Percentiles rank a stretch among this genome's conserved stretches.
Evolutionary conservation across 345 rosid genomes (phyloP).

Genomic region (Citrus australasica): DNA sequence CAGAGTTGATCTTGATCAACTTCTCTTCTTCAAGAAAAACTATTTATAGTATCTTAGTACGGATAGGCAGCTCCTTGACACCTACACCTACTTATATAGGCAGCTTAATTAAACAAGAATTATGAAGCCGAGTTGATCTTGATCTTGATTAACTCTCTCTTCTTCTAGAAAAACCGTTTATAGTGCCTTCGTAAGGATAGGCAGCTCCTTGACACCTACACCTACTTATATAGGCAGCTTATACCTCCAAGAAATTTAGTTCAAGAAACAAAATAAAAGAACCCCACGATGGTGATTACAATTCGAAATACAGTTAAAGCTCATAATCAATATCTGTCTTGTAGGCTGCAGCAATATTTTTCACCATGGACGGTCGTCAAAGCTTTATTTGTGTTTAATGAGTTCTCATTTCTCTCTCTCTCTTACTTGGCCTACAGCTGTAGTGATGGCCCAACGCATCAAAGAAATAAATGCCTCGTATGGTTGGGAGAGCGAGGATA

Average conservation of each 20-base stretch:
- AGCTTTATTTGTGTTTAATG: background rate
- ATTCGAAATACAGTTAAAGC: slow-evolving; percentile 1
- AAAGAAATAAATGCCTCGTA: slow-evolving; percentile 14
- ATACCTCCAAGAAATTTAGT: background rate
- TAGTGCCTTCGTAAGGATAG: too few relatives aligned
- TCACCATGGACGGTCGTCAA: background rate
- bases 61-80: too few relatives aligned
- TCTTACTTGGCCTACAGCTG: slow-evolving; percentile 16
- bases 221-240: slow-evolving; percentile 5
- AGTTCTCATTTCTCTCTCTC: background rate
- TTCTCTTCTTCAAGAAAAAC: too few relatives aligned
- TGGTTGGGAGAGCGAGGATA: slow-evolving; percentile 17
- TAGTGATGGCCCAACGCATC: background rate
- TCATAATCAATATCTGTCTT: background rate
- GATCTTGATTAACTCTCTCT: background rate
- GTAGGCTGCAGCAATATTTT: background rate
- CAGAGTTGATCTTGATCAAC: background rate
- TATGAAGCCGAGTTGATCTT: background rate
- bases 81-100: too few relatives aligned
- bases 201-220: background rate
- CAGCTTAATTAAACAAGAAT: too few relatives aligned
- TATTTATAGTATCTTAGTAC: too few relatives aligned
- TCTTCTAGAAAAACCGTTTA: background rate
- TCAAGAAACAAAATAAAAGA: too few relatives aligned
- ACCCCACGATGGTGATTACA: background rate